Evolutionary conservation across 495 filamentous ascomycete species (phyloP).

Genomic region (Echria macrotheca): DNA sequence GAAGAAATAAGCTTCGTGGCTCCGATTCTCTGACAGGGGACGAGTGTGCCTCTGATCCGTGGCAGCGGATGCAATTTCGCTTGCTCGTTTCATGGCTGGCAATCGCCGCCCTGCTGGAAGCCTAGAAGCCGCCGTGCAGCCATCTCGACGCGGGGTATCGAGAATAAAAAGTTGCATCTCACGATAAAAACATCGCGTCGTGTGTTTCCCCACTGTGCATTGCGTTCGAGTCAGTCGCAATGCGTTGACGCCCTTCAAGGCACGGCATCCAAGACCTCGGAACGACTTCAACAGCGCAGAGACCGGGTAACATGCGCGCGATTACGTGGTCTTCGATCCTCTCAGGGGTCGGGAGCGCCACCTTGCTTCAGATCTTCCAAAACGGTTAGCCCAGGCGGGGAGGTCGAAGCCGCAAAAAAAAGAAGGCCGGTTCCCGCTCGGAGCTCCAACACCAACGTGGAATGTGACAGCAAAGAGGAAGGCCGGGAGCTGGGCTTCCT

Average conservation of each 20-base stretch:
- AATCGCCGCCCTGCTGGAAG: too few relatives aligned
- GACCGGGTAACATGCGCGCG: not conserved
- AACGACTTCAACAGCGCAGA: not conserved
- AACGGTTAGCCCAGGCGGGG: not conserved
- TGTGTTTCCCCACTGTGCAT: too few relatives aligned
- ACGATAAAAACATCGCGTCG: not conserved
- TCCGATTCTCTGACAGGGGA: conserved; percentile 20
- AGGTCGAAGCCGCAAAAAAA: not conserved
- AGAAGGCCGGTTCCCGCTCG: conserved; percentile 8
- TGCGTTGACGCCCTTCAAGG: too few relatives aligned
- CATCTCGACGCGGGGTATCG: conserved; percentile 1
- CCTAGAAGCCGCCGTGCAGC: conserved; percentile 10
- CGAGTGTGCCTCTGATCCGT: conserved; percentile 19
- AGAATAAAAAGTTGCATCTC: not conserved
- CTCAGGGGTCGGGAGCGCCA: conserved; percentile 6
- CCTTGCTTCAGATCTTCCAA: conserved; percentile 11
- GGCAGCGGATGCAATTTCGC: conserved; percentile 31
- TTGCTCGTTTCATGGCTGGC: conserved; percentile 21
- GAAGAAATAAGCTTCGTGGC: conserved; percentile 26
- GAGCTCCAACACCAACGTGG: not conserved
- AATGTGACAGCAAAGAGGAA: not conserved
- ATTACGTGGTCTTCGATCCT: not conserved
- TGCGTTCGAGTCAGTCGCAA: too few relatives aligned
- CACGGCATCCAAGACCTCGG: not conserved
- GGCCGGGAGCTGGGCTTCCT: not conserved